phyloP scores from a whole-genome alignment of 2,329 filamentous ascomycete species.

The Neurospora crassa region DNA sequence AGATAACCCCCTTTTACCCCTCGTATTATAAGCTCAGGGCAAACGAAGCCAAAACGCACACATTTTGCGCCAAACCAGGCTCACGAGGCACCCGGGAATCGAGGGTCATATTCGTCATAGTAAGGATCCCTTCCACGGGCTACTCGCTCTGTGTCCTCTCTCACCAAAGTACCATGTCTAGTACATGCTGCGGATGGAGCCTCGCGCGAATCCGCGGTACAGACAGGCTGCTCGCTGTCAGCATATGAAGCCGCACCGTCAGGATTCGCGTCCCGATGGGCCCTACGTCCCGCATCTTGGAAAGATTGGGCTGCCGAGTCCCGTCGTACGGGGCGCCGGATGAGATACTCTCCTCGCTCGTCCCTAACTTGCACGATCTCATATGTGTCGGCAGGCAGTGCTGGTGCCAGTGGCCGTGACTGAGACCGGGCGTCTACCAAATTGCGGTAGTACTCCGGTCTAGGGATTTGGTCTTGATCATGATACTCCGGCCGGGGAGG shows the following conservation, averaged over 20 bases:
- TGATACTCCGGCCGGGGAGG: slow-evolving; percentile 12
- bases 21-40: neutral
- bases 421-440: slow-evolving; percentile 22
- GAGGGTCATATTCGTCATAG: slow-evolving; percentile 18
- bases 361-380: slow-evolving; percentile 38
- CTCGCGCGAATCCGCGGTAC: slow-evolving; percentile 1
- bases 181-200: neutral
- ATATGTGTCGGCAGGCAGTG: slow-evolving; percentile 22
- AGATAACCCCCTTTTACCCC: neutral
- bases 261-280: slow-evolving; percentile 5
- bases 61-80: neutral
- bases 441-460: slow-evolving; percentile 25
- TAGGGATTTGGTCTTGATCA: neutral
- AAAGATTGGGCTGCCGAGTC: slow-evolving; percentile 12
- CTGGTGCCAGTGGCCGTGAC: slow-evolving; percentile 10
- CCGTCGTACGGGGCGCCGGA: slow-evolving; percentile 28
- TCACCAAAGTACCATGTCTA: neutral
- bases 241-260: slow-evolving; percentile 1
- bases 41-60: neutral
- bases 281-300: slow-evolving; percentile 10
- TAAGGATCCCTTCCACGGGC: slow-evolving; percentile 9
- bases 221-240: slow-evolving; percentile 1
- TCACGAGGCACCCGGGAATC: slow-evolving; percentile 12
- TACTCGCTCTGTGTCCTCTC: slow-evolving; percentile 2
- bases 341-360: slow-evolving; percentile 35